Evolutionary conservation across 2,329 filamentous ascomycete species (phyloP).

Genomic region (Xylaria sp.): DNA sequence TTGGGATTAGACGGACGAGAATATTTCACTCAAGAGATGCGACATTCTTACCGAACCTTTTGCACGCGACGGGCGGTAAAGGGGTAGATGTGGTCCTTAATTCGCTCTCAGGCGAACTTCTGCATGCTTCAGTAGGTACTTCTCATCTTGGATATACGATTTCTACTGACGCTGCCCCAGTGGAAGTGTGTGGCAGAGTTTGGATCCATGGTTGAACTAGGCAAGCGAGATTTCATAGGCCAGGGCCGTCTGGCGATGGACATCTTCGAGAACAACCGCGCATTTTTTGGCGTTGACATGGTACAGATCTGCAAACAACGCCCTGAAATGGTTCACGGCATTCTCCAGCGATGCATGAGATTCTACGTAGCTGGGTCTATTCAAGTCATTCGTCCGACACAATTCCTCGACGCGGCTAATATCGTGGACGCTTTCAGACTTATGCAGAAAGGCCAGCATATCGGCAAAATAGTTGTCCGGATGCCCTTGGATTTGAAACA

Average conservation of each 20-base stretch:
- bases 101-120: slow-evolving; percentile 47
- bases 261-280: neutral
- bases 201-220: slow-evolving; percentile 54
- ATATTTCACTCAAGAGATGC: slow-evolving; percentile 32
- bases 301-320: no score
- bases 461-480: neutral
- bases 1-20: slow-evolving; percentile 22
- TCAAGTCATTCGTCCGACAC: no score
- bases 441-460: slow-evolving; percentile 1
- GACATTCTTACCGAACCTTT: slow-evolving; percentile 25
- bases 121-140: slow-evolving; percentile 49
- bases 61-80: slow-evolving; percentile 27
- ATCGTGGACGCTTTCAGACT: slow-evolving; percentile 10
- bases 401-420: no score
- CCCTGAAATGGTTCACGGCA: no score
- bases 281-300: no score
- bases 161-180: no score
- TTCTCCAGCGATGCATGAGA: no score
- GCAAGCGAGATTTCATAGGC: slow-evolving; percentile 50
- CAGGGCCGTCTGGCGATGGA: no score
- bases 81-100: slow-evolving; percentile 45
- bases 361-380: no score
- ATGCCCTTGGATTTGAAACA: neutral
- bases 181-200: slow-evolving; percentile 53
- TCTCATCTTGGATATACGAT: no score